These are phyloP conservation scores for Coniochaeta sp. DNA, from an alignment of 2,329 filamentous ascomycete species.

Conservation along the genomic window DNA sequence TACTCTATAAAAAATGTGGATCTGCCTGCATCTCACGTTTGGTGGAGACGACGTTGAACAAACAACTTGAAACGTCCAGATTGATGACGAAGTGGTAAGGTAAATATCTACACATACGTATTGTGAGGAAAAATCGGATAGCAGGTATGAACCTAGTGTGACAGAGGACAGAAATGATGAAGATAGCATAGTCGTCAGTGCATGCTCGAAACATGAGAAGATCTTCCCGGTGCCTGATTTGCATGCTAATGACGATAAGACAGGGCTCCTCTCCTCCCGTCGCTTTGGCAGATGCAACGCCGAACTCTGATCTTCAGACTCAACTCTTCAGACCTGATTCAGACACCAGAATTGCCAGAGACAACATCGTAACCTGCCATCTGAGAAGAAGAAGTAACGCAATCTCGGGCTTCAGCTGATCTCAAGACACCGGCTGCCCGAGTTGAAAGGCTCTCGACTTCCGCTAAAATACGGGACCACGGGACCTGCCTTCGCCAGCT, in stretches of 20 bases:
- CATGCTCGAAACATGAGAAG: neutral
- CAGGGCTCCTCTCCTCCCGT: neutral
- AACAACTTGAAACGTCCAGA: neutral
- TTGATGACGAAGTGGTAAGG: too few species aligned
- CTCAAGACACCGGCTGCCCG: neutral
- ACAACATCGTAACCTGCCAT: neutral
- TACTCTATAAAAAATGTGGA: neutral
- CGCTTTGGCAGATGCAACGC: neutral
- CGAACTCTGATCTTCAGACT: neutral
- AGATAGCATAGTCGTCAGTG: neutral
- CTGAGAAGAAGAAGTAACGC: neutral
- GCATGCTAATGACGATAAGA: constrained; percentile 1
- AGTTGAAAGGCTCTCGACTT: neutral
- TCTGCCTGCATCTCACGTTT: neutral
- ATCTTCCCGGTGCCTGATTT: neutral
- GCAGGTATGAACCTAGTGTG: neutral
- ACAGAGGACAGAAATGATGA: neutral
- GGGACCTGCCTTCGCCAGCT: neutral
- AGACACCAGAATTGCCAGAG: neutral
- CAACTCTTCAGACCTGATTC: neutral
- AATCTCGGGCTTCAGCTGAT: neutral
- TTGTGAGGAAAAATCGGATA: too few species aligned
- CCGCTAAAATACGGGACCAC: neutral
- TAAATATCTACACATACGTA: too few species aligned
- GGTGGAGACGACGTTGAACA: neutral